Evolutionary conservation across 106 monocot species (phyloP), one percentile per base, ranked within the genome.

Genomic region (Platanthera guangdongensis): DNA sequence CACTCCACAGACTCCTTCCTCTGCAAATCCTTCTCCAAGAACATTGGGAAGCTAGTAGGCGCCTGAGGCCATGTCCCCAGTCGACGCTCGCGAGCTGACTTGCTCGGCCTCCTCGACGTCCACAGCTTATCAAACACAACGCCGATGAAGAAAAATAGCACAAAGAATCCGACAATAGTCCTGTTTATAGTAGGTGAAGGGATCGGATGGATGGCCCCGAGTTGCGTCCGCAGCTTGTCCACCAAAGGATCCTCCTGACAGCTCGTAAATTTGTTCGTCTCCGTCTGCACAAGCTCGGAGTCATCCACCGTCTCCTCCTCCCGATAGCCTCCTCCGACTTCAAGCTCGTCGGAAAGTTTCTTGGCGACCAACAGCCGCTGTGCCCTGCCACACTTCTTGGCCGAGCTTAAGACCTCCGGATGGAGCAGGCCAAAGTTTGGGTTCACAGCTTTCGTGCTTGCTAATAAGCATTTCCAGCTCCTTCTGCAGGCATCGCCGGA

Each of bases 1-100:
- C 97, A 97, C 81, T 97, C 97, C 0, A 94, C 97, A 5, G 97
- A 94, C 77, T 97, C 97, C 67, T 97, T 97, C 80, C 97, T 87
- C 86, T 94, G 91, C 21, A 97, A 72, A 78, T 94, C 97, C 80
- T 91, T 94, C 79, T 96, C 93, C 0, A 97, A 80, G 76, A 97
- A 92, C 72, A 86, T 75, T 6, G 97, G 91, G 75, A 97, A 97
- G 71, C 97, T 97, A 6, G 91, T 92, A 0, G 97, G 97, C 71
- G 94, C 91, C 81, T 97, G 97, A 30, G 97, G 97, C 93, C 93
- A 89, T 7, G 67, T 87, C 60, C 88, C 91, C 30, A 77, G 57
- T 74, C 79, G 72, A 3, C 11, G 75, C 48, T 89, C 82, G 9
- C 68, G 45, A 9, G 62, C 75, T 9, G 84, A 8, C 51, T 86